Evolutionary conservation across 139 green algal species (phyloP).

Genomic region (Tetradesmus obliquus): DNA sequence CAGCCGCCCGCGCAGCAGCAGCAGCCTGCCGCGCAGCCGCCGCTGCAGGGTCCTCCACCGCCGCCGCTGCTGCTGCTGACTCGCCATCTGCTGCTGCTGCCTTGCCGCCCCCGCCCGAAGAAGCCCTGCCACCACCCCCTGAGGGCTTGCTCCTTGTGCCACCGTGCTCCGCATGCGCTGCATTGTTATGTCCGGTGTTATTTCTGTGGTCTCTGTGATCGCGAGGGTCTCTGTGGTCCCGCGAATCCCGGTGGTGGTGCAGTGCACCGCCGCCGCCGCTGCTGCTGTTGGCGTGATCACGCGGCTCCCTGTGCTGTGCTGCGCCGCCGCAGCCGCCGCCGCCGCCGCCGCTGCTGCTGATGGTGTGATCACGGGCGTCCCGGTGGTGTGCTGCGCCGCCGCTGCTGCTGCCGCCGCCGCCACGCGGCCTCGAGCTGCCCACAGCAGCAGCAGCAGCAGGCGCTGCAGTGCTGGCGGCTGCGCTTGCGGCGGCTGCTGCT

Average conservation of each 20-base stretch:
- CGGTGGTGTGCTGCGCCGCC: too few relatives aligned
- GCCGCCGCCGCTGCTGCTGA: too few relatives aligned
- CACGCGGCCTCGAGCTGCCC: too few relatives aligned
- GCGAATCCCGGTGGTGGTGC: too few relatives aligned
- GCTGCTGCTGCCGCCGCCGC: too few relatives aligned
- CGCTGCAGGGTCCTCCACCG: neutral
- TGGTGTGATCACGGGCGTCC: too few relatives aligned
- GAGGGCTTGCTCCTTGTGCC: neutral
- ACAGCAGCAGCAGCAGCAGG: neutral
- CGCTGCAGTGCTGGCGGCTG: neutral
- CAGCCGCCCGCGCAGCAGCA: neutral
- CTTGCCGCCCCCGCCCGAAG: neutral
- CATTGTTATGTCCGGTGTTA: too few relatives aligned
- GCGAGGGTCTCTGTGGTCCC: too few relatives aligned
- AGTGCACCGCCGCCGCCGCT: neutral
- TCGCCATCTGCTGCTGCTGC: conserved; percentile 17
- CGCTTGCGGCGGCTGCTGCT: neutral
- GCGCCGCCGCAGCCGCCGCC: too few relatives aligned
- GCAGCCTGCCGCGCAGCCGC: neutral
- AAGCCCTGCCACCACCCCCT: neutral
- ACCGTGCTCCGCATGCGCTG: too few relatives aligned
- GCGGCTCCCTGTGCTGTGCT: too few relatives aligned
- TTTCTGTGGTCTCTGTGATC: too few relatives aligned
- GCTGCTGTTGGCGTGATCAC: neutral
- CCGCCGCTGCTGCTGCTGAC: neutral